Percentiles rank a stretch among this genome's conserved stretches.
Evolutionary conservation across 495 filamentous ascomycete genomes (phyloP).

Genomic region (Aspergillus coremiiformis): DNA sequence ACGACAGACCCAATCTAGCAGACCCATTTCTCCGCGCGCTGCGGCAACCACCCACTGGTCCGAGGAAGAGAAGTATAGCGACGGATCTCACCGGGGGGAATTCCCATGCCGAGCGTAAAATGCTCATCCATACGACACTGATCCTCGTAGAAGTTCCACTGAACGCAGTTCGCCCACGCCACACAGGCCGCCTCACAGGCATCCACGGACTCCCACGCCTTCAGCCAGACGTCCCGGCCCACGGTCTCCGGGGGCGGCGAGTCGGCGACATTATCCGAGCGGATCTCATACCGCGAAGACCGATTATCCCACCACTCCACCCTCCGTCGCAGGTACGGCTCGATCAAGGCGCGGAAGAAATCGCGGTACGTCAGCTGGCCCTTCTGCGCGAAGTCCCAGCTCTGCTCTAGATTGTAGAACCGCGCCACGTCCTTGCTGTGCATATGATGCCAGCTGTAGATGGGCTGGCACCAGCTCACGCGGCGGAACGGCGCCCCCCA

Average conservation of each 20-base stretch:
- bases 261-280: slow-evolving; percentile 14
- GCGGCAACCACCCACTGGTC: slow-evolving; percentile 23
- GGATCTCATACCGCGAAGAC: slow-evolving; percentile 22
- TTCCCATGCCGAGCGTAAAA: slow-evolving; percentile 16
- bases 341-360: slow-evolving; percentile 16
- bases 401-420: slow-evolving; percentile 21
- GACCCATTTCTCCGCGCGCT: slow-evolving; percentile 17
- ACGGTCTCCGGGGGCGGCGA: slow-evolving; percentile 14
- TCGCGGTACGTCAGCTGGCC: slow-evolving; percentile 18
- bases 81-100: slow-evolving; percentile 19
- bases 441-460: slow-evolving; percentile 44
- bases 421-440: slow-evolving; percentile 21
- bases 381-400: slow-evolving; percentile 21
- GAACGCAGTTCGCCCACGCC: slow-evolving; percentile 21
- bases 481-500: slow-evolving; percentile 30
- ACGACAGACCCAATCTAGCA: slow-evolving; percentile 3
- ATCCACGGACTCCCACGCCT: slow-evolving; percentile 21
- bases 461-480: slow-evolving; percentile 41
- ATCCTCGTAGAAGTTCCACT: slow-evolving; percentile 26
- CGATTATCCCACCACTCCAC: slow-evolving; percentile 23
- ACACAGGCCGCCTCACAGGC: slow-evolving; percentile 20
- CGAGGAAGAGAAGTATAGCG: slow-evolving; percentile 18
- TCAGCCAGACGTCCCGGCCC: slow-evolving; percentile 13
- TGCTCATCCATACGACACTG: slow-evolving; percentile 20
- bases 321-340: slow-evolving; percentile 13